A percentile compares a stretch with the other conserved stretches of the same genome.
Evolutionary conservation across 192 early-diverging fungal species (phyloP).

Genomic region (Podochytrium sp.): DNA sequence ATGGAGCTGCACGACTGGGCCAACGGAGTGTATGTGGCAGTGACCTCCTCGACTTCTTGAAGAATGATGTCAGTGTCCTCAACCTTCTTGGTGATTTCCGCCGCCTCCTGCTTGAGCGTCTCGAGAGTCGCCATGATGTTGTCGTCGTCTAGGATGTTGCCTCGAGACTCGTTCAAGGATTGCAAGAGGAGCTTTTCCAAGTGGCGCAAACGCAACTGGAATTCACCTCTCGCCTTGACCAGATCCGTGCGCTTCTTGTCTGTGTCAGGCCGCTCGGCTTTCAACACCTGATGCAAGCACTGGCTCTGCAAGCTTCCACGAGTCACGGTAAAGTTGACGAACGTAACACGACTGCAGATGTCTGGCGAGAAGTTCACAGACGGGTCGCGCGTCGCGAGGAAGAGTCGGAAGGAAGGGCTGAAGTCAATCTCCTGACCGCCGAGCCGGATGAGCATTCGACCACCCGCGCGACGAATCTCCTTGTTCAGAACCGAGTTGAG

Average conservation of each 20-base stretch:
- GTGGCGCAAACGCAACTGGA: constrained; percentile 88
- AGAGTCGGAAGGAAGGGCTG: constrained; percentile 94
- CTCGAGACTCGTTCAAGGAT: constrained; percentile 91
- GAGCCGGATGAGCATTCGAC: constrained; percentile 92
- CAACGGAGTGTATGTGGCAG: constrained; percentile 86
- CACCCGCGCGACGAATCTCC: constrained; percentile 94
- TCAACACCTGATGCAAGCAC: constrained; percentile 94
- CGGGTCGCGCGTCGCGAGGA: constrained; percentile 93
- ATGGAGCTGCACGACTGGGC: constrained; percentile 90
- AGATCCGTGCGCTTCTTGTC: constrained; percentile 91
- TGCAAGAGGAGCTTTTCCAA: constrained; percentile 93
- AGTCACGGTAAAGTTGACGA: constrained; percentile 99
- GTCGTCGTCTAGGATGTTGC: constrained; percentile 98
- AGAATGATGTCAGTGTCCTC: constrained; percentile 93
- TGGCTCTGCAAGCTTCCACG: constrained; percentile 94
- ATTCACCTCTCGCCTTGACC: constrained; percentile 95
- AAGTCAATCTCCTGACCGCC: constrained; percentile 99
- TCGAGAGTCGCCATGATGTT: constrained; percentile 92
- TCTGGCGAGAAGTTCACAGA: constrained; percentile 94
- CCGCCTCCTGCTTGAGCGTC: constrained; percentile 94
- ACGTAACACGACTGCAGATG: constrained; percentile 94
- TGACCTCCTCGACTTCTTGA: constrained; percentile 94
- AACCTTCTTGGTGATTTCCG: constrained; percentile 89
- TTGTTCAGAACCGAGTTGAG: constrained; percentile 98
- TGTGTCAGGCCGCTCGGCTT: constrained; percentile 93